Evolutionary conservation across 208 protist species (phyloP), one percentile per base, ranked within the genome.

Genomic region (Trypanosoma congolense): DNA sequence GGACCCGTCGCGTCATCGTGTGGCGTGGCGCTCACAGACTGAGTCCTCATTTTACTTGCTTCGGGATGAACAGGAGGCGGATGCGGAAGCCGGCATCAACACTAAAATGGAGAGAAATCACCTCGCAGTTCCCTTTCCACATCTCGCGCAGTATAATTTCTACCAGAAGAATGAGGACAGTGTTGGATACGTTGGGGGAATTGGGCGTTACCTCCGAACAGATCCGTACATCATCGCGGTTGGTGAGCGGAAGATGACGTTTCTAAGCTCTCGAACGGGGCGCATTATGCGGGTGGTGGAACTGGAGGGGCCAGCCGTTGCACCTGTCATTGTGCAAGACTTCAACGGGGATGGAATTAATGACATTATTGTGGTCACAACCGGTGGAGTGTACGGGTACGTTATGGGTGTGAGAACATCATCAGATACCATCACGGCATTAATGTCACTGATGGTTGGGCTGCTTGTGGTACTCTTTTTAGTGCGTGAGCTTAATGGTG

Each of bases 291-390:
- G 70, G 52, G 69, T 57, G n/a, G 61, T 93, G 25, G 31, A 44
- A 41, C 58, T 96, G 33, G 54, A 61, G 12, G 38, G 71, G 33
- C 54, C 80, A 1, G 75, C 83, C 3, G 68, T 92, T 14, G 85
- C 80, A 16, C 87, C 87, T 26, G 68, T 84, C 5, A 67, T 95
- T 19, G 73, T 94, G 10, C 68, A 66, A 16, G 90, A 96, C 58
- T 84, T 96, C 56, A 93, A 92, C 51, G 83, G 83, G 6, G 90
- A 96, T 59, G 79, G 80, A 25, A 84, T 80, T 16, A 90, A 87
- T 41, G 90, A 96, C 56, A 56, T 96, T 26, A 78, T 96, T n/a
- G 54, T 95, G 31, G 57, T 91, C 0, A 83, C 87, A 4, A 33
- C 50, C 26, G 45, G 72, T 12, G 60, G 72, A 38, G 70, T 94